Evolutionary conservation across 495 filamentous ascomycete species (phyloP).

Genomic region (Bombardia bombarda): DNA sequence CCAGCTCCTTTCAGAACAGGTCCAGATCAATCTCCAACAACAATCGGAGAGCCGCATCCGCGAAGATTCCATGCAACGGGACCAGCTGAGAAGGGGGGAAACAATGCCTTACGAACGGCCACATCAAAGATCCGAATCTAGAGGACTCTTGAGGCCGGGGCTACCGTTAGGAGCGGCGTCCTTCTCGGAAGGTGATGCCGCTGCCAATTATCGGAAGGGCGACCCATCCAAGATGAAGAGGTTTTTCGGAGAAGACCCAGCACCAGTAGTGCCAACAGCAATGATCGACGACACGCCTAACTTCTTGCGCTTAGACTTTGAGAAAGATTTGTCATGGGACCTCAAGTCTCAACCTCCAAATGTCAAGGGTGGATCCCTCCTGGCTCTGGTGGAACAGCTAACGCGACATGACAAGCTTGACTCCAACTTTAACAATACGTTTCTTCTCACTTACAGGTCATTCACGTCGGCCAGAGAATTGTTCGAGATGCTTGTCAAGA

Average conservation of each 20-base stretch:
- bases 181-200: conserved; percentile 52
- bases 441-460: conserved; percentile 91
- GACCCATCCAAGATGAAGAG: conserved; percentile 76
- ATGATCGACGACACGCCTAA: conserved; percentile 68
- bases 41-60: conserved; percentile 28
- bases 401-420: conserved; percentile 94
- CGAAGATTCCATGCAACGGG: conserved; percentile 30
- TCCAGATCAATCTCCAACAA: conserved; percentile 42
- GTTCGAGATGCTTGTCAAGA: conserved; percentile 83
- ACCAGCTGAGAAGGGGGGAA: conserved; percentile 34
- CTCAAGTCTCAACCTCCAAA: conserved; percentile 60
- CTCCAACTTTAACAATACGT: conserved; percentile 93
- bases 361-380: conserved; percentile 80
- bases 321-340: conserved; percentile 86
- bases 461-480: conserved; percentile 87
- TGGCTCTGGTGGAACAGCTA: conserved; percentile 89
- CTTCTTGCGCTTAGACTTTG: conserved; percentile 81
- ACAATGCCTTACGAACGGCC: conserved; percentile 36
- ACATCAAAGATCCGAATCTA: conserved; percentile 42
- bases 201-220: conserved; percentile 53
- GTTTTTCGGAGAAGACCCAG: conserved; percentile 77
- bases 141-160: conserved; percentile 27
- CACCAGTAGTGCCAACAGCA: conserved; percentile 40
- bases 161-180: conserved; percentile 51
- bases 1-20: conserved; percentile 75